A percentile compares a stretch with the other conserved stretches of the same genome.
phyloP scores from a whole-genome alignment of 305 asterid genomes.

The Salvia sclarea region DNA sequence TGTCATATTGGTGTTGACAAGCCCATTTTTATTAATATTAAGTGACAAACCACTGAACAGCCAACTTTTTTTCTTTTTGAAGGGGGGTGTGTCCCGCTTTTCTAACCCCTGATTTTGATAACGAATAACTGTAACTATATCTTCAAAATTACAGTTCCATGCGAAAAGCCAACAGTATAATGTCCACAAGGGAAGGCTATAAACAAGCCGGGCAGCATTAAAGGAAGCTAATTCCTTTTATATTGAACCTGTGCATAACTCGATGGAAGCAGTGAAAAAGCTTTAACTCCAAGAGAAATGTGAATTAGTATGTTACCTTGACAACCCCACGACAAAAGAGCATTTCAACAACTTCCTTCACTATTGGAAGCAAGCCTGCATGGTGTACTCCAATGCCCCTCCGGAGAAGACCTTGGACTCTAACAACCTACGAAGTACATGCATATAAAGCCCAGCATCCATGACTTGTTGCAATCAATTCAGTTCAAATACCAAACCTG shows the following conservation, averaged over 20 bases:
- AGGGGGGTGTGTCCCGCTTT: too few relatives aligned
- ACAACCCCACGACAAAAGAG: constrained; percentile 97
- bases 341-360: constrained; percentile 99
- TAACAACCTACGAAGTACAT: constrained; percentile 63
- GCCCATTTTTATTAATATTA: constrained; percentile 1
- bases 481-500: constrained; percentile 60
- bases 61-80: not conserved
- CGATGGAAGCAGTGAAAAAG: constrained; percentile 15
- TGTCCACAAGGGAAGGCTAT: constrained; percentile 1
- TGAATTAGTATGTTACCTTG: constrained; percentile 57
- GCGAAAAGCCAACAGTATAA: not conserved
- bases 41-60: not conserved
- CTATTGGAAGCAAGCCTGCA: constrained; percentile 97
- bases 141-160: constrained; percentile 4
- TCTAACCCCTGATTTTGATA: constrained; percentile 13
- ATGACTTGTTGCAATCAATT: constrained; percentile 26
- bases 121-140: not conserved
- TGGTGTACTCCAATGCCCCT: constrained; percentile 98
- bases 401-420: constrained; percentile 89
- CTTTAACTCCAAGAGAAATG: constrained; percentile 3
- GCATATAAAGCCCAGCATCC: constrained; percentile 34
- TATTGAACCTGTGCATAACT: not conserved
- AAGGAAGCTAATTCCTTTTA: not conserved
- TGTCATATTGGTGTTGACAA: not conserved
- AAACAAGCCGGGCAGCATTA: not conserved